These are phyloP conservation scores for Mycena olivaceomarginata DNA, from an alignment of 768 basidiomycete genomes.

Conservation along the genomic window DNA sequence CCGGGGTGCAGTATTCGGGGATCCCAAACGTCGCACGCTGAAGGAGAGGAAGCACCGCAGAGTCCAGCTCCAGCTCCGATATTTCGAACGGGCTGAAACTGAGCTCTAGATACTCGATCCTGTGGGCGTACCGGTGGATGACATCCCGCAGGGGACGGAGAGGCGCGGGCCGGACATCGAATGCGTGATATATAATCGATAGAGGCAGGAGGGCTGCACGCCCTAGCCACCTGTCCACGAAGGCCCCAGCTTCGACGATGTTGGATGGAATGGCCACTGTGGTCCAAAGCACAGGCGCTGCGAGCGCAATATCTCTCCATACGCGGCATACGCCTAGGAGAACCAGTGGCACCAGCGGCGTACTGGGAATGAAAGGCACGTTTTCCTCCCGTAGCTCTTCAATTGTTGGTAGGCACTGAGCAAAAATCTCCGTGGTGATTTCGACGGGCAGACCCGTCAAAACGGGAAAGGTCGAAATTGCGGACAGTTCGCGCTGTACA, in stretches of 20 bases:
- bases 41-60: slow-evolving; percentile 2
- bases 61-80: background rate
- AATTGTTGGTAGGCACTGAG: background rate
- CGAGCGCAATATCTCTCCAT: slow-evolving; percentile 22
- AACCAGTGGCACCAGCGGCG: background rate
- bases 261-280: background rate
- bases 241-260: background rate
- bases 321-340: slow-evolving; percentile 9
- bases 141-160: slow-evolving; percentile 3
- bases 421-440: slow-evolving; percentile 25
- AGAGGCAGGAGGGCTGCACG: slow-evolving; percentile 7
- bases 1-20: background rate
- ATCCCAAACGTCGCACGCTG: slow-evolving; percentile 1
- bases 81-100: background rate
- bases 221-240: slow-evolving; percentile 1
- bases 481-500: background rate
- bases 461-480: slow-evolving; percentile 6
- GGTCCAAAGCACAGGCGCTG: slow-evolving; percentile 4
- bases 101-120: slow-evolving; percentile 14
- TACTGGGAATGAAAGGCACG: background rate
- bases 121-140: slow-evolving; percentile 17
- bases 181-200: background rate
- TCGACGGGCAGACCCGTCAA: slow-evolving; percentile 13
- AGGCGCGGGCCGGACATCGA: background rate
- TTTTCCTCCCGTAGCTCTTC: background rate